These are phyloP conservation scores for Sambucus nigra DNA, from an alignment of 129 eudicot species.

Conservation along the genomic window DNA sequence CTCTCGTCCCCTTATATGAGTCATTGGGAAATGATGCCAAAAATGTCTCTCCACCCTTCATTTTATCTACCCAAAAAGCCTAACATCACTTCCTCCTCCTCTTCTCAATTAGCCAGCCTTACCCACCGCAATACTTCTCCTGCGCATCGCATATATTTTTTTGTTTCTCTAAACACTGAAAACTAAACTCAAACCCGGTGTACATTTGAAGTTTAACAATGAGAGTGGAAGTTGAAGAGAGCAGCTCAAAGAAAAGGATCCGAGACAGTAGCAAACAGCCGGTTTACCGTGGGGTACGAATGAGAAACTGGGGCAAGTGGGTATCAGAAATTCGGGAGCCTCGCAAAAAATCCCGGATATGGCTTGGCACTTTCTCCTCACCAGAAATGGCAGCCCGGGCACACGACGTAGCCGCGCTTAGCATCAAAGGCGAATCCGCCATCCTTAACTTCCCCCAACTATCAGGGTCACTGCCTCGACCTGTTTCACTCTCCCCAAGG, in stretches of 20 bases:
- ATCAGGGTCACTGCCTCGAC: slow-evolving; percentile 53
- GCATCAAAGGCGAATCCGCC: slow-evolving; percentile 73
- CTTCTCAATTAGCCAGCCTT: slow-evolving; percentile 1
- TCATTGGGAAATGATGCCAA: slow-evolving; percentile 4
- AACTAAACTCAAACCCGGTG: too few species aligned
- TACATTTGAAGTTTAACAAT: too few species aligned
- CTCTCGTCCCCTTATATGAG: slow-evolving; percentile 9
- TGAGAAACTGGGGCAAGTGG: slow-evolving; percentile 96
- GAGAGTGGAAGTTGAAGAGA: too few species aligned
- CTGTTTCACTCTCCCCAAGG: slow-evolving; percentile 53
- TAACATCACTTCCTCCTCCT: not conserved
- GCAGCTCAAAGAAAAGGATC: slow-evolving; percentile 26
- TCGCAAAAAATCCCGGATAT: slow-evolving; percentile 73
- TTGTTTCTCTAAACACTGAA: too few species aligned
- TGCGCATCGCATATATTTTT: too few species aligned
- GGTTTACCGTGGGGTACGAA: slow-evolving; percentile 80
- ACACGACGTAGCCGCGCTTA: slow-evolving; percentile 82
- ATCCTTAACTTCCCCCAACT: slow-evolving; percentile 80
- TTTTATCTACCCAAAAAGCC: not conserved
- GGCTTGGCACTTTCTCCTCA: slow-evolving; percentile 83
- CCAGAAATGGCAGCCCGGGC: slow-evolving; percentile 99
- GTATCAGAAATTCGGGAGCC: slow-evolving; percentile 97
- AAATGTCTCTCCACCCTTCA: not conserved
- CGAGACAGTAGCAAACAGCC: slow-evolving; percentile 58
- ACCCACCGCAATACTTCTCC: too few species aligned